phyloP scores from a whole-genome alignment of 306 rosid genomes.

The Fragaria nilgerrensis region DNA sequence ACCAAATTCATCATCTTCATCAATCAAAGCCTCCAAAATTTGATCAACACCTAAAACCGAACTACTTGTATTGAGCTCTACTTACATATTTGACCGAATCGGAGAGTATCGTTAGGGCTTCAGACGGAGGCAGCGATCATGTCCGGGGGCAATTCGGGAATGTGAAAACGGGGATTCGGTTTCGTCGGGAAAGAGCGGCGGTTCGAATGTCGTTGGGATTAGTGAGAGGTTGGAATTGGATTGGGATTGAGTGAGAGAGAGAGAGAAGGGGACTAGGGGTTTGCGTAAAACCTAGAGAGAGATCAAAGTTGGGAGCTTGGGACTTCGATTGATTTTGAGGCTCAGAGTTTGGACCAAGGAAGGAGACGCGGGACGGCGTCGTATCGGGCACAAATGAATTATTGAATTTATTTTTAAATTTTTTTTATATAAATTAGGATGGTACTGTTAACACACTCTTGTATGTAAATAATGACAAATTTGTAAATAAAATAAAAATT shows the following conservation, averaged over 20 bases:
- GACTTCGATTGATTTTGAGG: background rate
- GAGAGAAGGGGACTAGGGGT: background rate
- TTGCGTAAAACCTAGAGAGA: background rate
- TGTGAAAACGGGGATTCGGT: background rate
- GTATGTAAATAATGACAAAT: no score
- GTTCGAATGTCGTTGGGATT: background rate
- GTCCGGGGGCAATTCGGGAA: slow-evolving; percentile 8
- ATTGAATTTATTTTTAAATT: no score
- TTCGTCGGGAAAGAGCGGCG: background rate
- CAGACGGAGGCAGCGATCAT: background rate
- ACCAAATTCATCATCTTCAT: background rate
- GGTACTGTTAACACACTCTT: no score
- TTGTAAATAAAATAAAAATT: no score
- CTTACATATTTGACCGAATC: slow-evolving; percentile 31
- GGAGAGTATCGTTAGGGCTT: slow-evolving; percentile 23
- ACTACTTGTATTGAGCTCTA: background rate
- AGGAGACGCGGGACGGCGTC: slow-evolving; percentile 10
- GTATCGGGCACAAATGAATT: background rate
- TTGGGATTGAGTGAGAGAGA: background rate
- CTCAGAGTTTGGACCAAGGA: slow-evolving; percentile 8
- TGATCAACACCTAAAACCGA: background rate
- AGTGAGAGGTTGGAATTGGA: background rate
- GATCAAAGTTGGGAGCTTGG: background rate
- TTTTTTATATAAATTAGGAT: no score
- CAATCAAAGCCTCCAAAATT: background rate